Conservation (phyloP, 2,329 filamentous ascomycete species). For the Fusarium setosum region DNA sequence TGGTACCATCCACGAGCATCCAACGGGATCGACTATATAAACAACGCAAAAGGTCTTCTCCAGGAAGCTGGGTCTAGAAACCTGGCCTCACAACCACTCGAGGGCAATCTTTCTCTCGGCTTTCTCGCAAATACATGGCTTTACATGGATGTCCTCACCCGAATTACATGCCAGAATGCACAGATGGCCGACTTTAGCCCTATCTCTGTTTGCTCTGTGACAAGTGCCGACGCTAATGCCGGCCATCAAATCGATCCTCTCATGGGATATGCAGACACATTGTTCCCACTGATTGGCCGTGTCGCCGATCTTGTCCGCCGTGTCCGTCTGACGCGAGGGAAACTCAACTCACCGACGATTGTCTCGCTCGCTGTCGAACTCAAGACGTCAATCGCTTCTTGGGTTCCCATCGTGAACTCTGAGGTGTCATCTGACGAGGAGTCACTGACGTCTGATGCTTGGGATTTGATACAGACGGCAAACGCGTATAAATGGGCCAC, state of each 20-base stretch:
- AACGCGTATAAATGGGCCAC: slow-evolving; percentile 28
- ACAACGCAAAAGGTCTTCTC: slow-evolving; percentile 7
- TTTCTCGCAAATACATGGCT: slow-evolving; percentile 30
- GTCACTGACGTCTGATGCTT: not conserved
- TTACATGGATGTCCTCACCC: slow-evolving; percentile 27
- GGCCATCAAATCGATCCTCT: slow-evolving; percentile 15
- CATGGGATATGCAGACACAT: slow-evolving; percentile 20
- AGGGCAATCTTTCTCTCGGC: not conserved
- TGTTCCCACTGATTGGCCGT: slow-evolving; percentile 24
- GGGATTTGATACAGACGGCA: slow-evolving; percentile 20
- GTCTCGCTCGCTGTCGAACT: slow-evolving; percentile 17
- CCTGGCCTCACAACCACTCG: not conserved
- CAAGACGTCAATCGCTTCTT: slow-evolving; percentile 8
- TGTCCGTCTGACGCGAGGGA: slow-evolving; percentile 2
- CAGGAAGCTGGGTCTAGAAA: slow-evolving; percentile 7
- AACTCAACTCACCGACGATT: slow-evolving; percentile 5
- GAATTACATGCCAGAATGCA: slow-evolving; percentile 13
- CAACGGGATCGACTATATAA: slow-evolving; percentile 15
- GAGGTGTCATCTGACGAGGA: not conserved
- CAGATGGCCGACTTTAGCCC: slow-evolving; percentile 10
- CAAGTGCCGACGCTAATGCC: not conserved
- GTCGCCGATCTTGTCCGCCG: slow-evolving; percentile 22
- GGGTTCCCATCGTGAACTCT: not conserved
- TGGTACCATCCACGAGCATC: slow-evolving; percentile 28
- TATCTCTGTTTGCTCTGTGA: slow-evolving; percentile 1